A percentile compares a stretch with the other conserved stretches of the same genome.
Evolutionary conservation across 768 basidiomycete genomes (phyloP).

Genomic region (Mycena sanguinolenta): DNA sequence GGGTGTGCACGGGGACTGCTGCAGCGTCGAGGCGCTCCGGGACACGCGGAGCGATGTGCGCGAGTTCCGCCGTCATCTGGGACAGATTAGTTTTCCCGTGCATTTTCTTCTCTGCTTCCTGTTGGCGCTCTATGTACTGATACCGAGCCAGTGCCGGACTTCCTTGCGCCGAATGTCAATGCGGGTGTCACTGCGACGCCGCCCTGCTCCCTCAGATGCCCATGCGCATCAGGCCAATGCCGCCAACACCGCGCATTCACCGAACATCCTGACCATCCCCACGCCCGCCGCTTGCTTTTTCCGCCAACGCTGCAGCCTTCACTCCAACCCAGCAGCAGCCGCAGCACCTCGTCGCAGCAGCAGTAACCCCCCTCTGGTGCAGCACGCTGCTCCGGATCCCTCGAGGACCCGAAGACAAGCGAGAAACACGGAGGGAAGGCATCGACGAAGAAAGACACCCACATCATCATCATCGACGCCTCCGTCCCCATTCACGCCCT

Average conservation of each 20-base stretch:
- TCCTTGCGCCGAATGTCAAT: background rate
- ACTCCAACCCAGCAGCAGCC: too few relatives aligned
- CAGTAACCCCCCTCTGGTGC: too few relatives aligned
- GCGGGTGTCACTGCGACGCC: too few relatives aligned
- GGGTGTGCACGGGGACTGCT: slow-evolving; percentile 83
- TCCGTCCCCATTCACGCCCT: too few relatives aligned
- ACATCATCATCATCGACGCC: too few relatives aligned
- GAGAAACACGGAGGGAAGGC: too few relatives aligned
- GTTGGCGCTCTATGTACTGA: background rate
- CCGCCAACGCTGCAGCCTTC: background rate
- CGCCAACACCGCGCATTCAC: background rate
- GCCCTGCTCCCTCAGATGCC: background rate
- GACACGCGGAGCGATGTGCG: slow-evolving; percentile 74
- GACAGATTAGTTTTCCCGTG: slow-evolving; percentile 40
- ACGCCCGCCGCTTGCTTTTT: background rate
- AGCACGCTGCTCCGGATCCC: too few relatives aligned
- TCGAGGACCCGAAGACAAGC: too few relatives aligned
- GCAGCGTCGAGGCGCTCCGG: slow-evolving; percentile 86
- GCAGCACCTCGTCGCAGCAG: background rate
- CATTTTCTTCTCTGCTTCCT: background rate
- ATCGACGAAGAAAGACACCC: too few relatives aligned
- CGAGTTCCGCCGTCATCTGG: slow-evolving; percentile 85
- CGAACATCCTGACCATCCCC: background rate
- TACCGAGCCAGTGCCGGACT: background rate
- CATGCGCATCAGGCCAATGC: background rate